Evolutionary conservation across 2,329 filamentous ascomycete genomes (phyloP).

Genomic region (Esteya vermicola): DNA sequence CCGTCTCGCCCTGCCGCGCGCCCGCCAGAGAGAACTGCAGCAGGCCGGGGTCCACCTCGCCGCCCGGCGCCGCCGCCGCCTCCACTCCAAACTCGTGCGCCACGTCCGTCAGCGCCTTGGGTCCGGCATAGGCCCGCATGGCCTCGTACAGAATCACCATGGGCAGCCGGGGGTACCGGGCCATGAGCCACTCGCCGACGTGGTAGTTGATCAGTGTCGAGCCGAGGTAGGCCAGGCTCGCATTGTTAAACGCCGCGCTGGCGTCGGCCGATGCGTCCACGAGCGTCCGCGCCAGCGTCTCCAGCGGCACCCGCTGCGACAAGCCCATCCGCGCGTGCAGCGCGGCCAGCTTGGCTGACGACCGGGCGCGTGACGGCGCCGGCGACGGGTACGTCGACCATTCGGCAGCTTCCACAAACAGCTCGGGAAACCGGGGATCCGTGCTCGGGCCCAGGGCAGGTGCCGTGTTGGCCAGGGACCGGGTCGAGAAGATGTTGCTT

Average conservation of each 20-base stretch:
- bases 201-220: conserved; percentile 78
- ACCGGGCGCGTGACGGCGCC: conserved; percentile 46
- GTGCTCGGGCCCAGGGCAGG: conserved; percentile 2
- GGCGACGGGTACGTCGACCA: conserved; percentile 49
- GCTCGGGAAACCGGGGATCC: conserved; percentile 10
- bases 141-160: conserved; percentile 77
- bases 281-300: conserved; percentile 75
- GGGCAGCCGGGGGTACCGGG: conserved; percentile 80
- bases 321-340: conserved; percentile 81
- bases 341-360: conserved; percentile 81
- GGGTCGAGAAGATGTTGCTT: neutral
- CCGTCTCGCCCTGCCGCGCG: conserved; percentile 28
- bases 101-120: conserved; percentile 57
- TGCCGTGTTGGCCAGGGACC: neutral
- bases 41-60: conserved; percentile 82
- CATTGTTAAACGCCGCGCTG: conserved; percentile 75
- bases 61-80: conserved; percentile 68
- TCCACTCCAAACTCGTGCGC: conserved; percentile 87
- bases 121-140: conserved; percentile 71
- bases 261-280: conserved; percentile 75
- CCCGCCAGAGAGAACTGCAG: conserved; percentile 57
- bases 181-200: conserved; percentile 74
- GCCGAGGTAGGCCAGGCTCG: conserved; percentile 67
- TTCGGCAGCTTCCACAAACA: conserved; percentile 17
- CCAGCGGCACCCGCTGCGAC: conserved; percentile 64